Conservation (phyloP, 192 early-diverging fungal genomes). For the Funneliformis mosseae region DNA sequence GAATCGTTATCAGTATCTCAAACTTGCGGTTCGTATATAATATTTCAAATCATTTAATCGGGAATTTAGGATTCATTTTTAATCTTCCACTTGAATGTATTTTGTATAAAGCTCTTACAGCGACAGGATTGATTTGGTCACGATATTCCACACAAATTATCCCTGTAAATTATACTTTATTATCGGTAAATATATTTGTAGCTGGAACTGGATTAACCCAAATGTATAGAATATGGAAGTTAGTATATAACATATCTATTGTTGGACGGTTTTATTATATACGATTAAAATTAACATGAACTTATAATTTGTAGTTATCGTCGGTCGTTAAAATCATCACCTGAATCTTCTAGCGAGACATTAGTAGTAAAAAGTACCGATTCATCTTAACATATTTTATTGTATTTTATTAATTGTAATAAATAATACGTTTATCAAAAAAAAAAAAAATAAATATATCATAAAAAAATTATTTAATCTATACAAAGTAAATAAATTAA, state of each 20-base stretch:
- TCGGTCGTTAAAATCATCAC: not conserved
- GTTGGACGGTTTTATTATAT: not conserved
- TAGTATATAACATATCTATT: slow-evolving; percentile 25
- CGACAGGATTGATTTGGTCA: slow-evolving; percentile 97
- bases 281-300: not conserved
- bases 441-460: too few relatives aligned
- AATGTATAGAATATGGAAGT: slow-evolving; percentile 78
- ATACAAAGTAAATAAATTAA: too few relatives aligned
- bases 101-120: slow-evolving; percentile 67
- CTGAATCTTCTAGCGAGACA: not conserved
- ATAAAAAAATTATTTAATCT: too few relatives aligned
- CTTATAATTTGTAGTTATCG: not conserved
- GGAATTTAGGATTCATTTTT: not conserved
- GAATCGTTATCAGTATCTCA: slow-evolving; percentile 88
- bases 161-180: slow-evolving; percentile 89
- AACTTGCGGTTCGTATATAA: slow-evolving; percentile 57
- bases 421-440: not conserved
- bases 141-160: slow-evolving; percentile 94
- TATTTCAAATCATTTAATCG: not conserved
- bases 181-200: slow-evolving; percentile 93
- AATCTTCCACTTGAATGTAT: not conserved
- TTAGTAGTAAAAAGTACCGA: too few relatives aligned
- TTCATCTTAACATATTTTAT: not conserved
- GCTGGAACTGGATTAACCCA: slow-evolving; percentile 89
- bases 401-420: not conserved